Base-by-base conservation (phyloP, 805 yeast genomes). In the Saturnispora quitensis region DNA sequence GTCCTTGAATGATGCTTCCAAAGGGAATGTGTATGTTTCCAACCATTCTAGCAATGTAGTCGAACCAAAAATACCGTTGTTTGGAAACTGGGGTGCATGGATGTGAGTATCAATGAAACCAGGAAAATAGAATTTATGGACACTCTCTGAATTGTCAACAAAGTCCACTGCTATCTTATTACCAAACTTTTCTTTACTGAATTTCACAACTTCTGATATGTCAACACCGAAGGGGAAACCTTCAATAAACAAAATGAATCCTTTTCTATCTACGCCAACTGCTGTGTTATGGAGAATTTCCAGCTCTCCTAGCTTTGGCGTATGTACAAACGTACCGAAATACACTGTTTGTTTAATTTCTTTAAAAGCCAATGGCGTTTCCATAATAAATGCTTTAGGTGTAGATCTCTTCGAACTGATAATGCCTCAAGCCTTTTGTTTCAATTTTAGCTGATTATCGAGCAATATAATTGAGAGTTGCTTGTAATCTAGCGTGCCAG, bases 21-120 rank as follows among this genome's bases (percentile, higher is more conserved):
- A 67, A 1, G 97, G 95, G 72, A 90, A 93, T 0, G 99, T 93
- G 65, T 89, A 89, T 22, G 76, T 80, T 25, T 80, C 76, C 45
- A 93, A 74, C 99, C 99, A 93, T 57, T 91, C 95, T 51, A 93
- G 70, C 43, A 93, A 72, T 1, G 96, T 91, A 2, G 88, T 73
- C 53, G 83, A 84, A 25, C 95, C 90, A 55, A 95, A 91, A 25
- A 93, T 80, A 10, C 95, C 93, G 46, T 75, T 73, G 63, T 86
- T 86, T 12, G 93, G 93, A 60, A 78, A 86, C 65, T 86, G 95
- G 2, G 95, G 82, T 1, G 95, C 93, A 65, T 86, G 95, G 45
- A 84, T 82, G 63, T 86, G 95, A 1, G 93, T 84, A 59, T 87
- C 95, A 5, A 86, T 68, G 59, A 86, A 86, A 0, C 95, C 95